Percentiles rank a stretch among this genome's conserved stretches.
Evolutionary conservation across 257 asterid genomes (phyloP).

Genomic region (Misopates orontium): DNA sequence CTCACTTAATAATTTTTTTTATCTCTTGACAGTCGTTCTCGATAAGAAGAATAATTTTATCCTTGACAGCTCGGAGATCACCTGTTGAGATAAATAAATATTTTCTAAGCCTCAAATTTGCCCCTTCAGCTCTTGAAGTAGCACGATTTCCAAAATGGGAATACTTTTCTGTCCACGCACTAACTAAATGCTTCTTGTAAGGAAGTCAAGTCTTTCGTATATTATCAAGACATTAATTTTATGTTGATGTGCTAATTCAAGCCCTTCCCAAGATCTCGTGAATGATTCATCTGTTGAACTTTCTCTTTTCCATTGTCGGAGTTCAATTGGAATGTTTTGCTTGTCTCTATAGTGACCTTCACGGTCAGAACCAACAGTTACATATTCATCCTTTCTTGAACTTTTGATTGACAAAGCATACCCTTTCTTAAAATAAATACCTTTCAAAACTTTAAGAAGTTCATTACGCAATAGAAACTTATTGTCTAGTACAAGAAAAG

Average conservation of each 20-base stretch:
- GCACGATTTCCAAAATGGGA: background rate
- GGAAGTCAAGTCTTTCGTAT: no score
- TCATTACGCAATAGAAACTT: no score
- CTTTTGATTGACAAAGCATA: conserved; percentile 6
- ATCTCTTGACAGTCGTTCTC: background rate
- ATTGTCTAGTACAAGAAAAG: no score
- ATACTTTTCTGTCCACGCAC: background rate
- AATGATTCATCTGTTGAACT: no score
- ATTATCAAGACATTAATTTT: no score
- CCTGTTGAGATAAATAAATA: conserved; percentile 1
- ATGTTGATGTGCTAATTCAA: no score
- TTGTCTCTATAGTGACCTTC: background rate
- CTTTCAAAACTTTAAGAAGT: no score
- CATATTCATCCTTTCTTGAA: background rate
- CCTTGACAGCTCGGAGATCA: background rate
- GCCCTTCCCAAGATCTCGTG: no score
- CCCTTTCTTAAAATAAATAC: no score
- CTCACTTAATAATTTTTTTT: background rate
- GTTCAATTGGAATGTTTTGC: background rate
- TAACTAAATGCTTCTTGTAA: no score
- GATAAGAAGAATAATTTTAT: background rate
- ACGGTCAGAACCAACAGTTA: background rate
- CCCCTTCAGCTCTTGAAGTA: conserved; percentile 9
- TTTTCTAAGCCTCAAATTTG: background rate
- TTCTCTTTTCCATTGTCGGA: background rate